A percentile compares a stretch with the other conserved stretches of the same genome.
phyloP scores from a whole-genome alignment of 2,329 filamentous ascomycete species.

The Ophiostoma ulmi region DNA sequence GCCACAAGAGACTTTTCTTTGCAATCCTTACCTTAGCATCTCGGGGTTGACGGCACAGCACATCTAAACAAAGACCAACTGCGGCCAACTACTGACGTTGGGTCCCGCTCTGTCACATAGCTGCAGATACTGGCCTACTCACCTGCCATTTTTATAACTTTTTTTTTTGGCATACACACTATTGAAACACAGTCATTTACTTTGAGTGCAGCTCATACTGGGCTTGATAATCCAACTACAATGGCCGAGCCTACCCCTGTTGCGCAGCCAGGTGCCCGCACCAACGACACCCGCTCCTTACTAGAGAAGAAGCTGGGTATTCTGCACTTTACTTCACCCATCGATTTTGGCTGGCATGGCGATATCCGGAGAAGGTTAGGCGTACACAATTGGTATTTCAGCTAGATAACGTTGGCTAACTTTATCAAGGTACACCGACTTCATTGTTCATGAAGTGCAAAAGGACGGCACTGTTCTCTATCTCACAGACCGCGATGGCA shows the following conservation, averaged over 20 bases:
- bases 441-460: constrained; percentile 83
- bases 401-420: constrained; percentile 2
- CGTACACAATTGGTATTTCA: constrained; percentile 10
- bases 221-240: not conserved
- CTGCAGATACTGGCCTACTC: not conserved
- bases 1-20: not conserved
- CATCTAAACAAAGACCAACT: not conserved
- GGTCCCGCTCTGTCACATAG: not conserved
- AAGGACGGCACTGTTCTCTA: constrained; percentile 72
- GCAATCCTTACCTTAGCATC: not conserved
- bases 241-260: constrained; percentile 22
- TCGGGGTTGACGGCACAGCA: not conserved
- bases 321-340: constrained; percentile 37
- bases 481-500: constrained; percentile 41
- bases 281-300: constrained; percentile 32
- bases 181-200: not conserved
- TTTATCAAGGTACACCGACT: constrained; percentile 70
- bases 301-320: constrained; percentile 40
- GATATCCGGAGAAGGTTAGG: constrained; percentile 43
- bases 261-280: constrained; percentile 26
- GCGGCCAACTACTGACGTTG: not conserved
- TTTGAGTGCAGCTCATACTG: not conserved
- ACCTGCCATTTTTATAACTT: not conserved
- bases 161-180: not conserved
- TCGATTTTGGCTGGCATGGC: constrained; percentile 41